A percentile compares a stretch with the other conserved stretches of the same genome.
Conservation (phyloP, 2,329 filamentous ascomycete species). For the Xylaria sp. region DNA sequence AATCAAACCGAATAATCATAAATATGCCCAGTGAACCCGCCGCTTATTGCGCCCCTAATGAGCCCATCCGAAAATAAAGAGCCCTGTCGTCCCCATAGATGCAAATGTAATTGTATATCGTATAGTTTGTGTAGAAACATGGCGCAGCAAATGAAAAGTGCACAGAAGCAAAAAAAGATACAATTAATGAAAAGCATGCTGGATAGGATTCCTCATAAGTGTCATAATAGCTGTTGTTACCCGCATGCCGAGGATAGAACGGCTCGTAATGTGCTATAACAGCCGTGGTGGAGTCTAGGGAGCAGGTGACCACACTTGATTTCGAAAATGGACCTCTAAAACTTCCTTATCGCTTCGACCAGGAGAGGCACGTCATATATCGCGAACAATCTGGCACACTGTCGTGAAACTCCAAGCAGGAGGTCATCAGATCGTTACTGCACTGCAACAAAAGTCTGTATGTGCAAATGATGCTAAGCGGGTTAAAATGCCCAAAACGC, state of each 20-base stretch:
- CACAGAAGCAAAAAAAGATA: constrained; percentile 8
- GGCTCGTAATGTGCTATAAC: neutral
- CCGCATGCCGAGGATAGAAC: neutral
- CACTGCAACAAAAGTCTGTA: constrained; percentile 32
- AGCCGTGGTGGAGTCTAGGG: neutral
- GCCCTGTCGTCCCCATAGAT: constrained; percentile 16
- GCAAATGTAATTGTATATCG: constrained; percentile 30
- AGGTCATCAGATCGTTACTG: constrained; percentile 42
- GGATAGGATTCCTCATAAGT: constrained; percentile 15
- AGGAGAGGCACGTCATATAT: neutral
- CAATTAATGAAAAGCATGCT: constrained; percentile 15
- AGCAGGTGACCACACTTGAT: neutral
- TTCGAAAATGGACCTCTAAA: neutral
- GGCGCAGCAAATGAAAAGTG: constrained; percentile 4
- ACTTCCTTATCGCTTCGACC: neutral
- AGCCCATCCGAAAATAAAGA: constrained; percentile 8
- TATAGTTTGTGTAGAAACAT: constrained; percentile 19
- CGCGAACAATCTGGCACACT: constrained; percentile 7
- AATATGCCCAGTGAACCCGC: constrained; percentile 1
- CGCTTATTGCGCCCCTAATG: neutral
- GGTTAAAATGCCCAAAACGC: constrained; percentile 31
- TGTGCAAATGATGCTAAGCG: constrained; percentile 28
- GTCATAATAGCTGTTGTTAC: constrained; percentile 16
- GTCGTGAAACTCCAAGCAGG: constrained; percentile 5
- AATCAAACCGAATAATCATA: constrained; percentile 1